These are phyloP conservation scores for Solanum virginianum DNA, from an alignment of 257 asterid genomes.

Conservation along the genomic window DNA sequence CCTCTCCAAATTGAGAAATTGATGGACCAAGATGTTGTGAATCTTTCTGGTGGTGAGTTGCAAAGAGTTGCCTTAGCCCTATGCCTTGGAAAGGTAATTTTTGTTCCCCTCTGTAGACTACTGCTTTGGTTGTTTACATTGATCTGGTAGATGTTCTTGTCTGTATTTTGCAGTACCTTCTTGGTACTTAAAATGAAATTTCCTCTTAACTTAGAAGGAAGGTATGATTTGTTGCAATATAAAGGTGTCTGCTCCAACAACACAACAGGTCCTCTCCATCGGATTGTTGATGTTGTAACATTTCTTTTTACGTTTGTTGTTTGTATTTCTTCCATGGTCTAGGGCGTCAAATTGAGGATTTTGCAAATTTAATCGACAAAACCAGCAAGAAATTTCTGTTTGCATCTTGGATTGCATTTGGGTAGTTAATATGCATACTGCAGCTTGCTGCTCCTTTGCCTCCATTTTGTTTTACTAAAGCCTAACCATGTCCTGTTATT, in stretches of 20 bases:
- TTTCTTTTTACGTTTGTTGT: background rate
- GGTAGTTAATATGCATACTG: background rate
- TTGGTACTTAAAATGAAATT: background rate
- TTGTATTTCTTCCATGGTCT: background rate
- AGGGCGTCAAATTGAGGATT: background rate
- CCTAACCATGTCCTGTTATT: no score
- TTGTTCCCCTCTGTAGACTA: background rate
- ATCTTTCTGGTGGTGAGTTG: conserved; percentile 99
- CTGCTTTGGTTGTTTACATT: background rate
- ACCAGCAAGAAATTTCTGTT: background rate
- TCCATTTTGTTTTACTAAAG: no score
- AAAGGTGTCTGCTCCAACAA: background rate
- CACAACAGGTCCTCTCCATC: background rate
- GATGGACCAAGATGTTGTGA: conserved; percentile 94
- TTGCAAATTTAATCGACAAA: background rate
- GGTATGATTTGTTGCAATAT: background rate
- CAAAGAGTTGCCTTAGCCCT: conserved; percentile 91
- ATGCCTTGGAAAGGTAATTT: conserved; percentile 89
- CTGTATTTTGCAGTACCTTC: background rate
- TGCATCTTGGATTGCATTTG: background rate
- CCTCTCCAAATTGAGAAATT: conserved; percentile 97
- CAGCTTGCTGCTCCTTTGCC: background rate
- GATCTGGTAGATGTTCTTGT: background rate
- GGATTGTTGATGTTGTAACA: background rate
- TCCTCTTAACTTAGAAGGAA: background rate